Conservation (phyloP, 1,284 basidiomycete species). For the Sanguinoderma infundibulare region DNA sequence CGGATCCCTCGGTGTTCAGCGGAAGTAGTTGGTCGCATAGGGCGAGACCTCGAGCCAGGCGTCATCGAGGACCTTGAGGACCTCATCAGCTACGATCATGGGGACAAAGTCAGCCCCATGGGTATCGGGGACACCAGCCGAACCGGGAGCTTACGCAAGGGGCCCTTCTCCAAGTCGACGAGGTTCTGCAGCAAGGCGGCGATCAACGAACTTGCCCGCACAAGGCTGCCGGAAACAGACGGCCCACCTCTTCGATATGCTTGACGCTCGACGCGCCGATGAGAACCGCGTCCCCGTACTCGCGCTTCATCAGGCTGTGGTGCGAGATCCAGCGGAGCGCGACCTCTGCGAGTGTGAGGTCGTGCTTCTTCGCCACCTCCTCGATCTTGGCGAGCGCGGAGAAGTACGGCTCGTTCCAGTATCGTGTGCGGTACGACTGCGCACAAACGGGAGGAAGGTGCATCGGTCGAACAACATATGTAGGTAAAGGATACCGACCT, state of each 20-base stretch:
- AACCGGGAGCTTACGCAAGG: constrained; percentile 45
- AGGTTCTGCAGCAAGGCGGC: constrained; percentile 45
- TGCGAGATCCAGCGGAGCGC: constrained; percentile 59
- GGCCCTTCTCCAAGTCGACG: constrained; percentile 59
- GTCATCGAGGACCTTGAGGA: constrained; percentile 42
- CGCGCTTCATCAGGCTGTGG: constrained; percentile 52
- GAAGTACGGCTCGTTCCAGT: constrained; percentile 57
- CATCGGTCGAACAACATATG: too few relatives aligned
- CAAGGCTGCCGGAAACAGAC: not conserved
- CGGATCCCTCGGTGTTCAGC: constrained; percentile 15
- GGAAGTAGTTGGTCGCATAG: constrained; percentile 35
- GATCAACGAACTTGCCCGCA: not conserved
- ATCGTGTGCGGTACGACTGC: constrained; percentile 37
- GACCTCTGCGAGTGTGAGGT: constrained; percentile 51
- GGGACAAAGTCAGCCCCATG: not conserved
- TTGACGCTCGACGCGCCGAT: constrained; percentile 55
- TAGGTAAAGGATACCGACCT: constrained; percentile 22
- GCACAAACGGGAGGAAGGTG: not conserved
- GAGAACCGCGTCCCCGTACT: constrained; percentile 52
- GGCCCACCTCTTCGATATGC: constrained; percentile 50
- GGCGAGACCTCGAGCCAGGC: constrained; percentile 41
- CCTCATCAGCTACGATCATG: constrained; percentile 36
- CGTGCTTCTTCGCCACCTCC: constrained; percentile 43
- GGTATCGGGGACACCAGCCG: too few relatives aligned
- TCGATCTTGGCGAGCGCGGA: constrained; percentile 45